Base-by-base conservation (phyloP, 2,329 filamentous ascomycete species). In the Dryadomyces quercivorus region DNA sequence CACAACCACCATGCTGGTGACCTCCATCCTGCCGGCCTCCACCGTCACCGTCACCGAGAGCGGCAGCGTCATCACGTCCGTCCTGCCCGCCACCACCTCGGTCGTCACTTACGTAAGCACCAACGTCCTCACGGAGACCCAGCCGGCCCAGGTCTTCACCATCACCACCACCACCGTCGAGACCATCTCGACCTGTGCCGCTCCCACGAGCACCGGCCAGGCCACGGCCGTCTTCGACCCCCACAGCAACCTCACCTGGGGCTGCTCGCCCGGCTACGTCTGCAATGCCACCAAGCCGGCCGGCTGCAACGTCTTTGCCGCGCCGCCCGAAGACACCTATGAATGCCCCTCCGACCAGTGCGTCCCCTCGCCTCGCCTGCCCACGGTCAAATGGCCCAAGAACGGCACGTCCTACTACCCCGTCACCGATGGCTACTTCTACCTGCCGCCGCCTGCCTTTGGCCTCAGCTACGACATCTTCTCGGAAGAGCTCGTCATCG, bases 381-480 rank as follows among this genome's bases (percentile, higher is more conserved):
- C 61, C 1, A 59, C 59, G 1, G 63, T 72, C 0, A 61, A 61
- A 0, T 82, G 78, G 79, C 60, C 65, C 0, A 60, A 64, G 1
- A 71, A 73, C 54, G 55, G 69, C 46, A 79, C 75, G 0, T 59
- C 67, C 16, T 81, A 77, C 61, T 82, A 75, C 58, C 75, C 75
- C 2, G 71, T 75, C 1, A 72, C 70, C 0, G 63, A 71, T 0
- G 78, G 75, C 3, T 86, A 85, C 63, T 87, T 82, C 67, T 76
- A 86, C 56, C 72, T 87, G n/a, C 71, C 82, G 54, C 80, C 84
- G 0, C 64, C 70, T 1, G 72, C 72, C 0, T 88, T 87, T 56
- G 83, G 82, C 5, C 69, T 87, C 16, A 76, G 72, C 51, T 83
- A 79, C 56, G 76, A 76, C 45, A 81, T 86, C 18, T 86, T 85